Conservation (phyloP, 371 early-diverging fungal genomes). For the Mucor irregularis region DNA sequence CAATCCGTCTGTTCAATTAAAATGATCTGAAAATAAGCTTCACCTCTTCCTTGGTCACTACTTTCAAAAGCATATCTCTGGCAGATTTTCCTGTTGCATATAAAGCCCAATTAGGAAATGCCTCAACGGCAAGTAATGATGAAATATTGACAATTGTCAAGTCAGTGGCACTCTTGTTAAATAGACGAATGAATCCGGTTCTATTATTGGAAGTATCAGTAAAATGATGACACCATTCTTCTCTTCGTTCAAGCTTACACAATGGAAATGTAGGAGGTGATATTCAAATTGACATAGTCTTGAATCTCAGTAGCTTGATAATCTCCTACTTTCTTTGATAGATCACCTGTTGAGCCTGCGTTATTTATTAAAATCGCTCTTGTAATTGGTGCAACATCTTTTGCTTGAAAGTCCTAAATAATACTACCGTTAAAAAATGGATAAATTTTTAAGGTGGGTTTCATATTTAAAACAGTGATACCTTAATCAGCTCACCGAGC, state of each 20-base stretch:
- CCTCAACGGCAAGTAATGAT: slow-evolving; percentile 78
- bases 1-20: no score
- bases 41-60: slow-evolving; percentile 71
- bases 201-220: no score
- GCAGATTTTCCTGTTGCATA: slow-evolving; percentile 91
- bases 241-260: slow-evolving; percentile 53
- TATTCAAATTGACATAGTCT: slow-evolving; percentile 59
- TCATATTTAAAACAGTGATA: neutral
- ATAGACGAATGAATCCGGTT: slow-evolving; percentile 30
- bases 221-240: no score
- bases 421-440: no score
- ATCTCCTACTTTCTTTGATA: slow-evolving; percentile 63
- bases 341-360: slow-evolving; percentile 80
- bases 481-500: slow-evolving; percentile 13
- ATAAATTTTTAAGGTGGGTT: neutral
- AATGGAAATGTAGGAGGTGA: slow-evolving; percentile 52
- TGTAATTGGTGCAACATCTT: slow-evolving; percentile 32
- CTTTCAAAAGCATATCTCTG: slow-evolving; percentile 76
- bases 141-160: slow-evolving; percentile 79
- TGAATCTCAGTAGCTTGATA: slow-evolving; percentile 52
- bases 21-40: neutral
- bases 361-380: slow-evolving; percentile 73
- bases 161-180: slow-evolving; percentile 7
- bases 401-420: slow-evolving; percentile 16
- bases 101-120: slow-evolving; percentile 80